These are phyloP conservation scores for Aegilops umbellulata DNA, from an alignment of 176 grass and related monocot genomes.

Conservation along the genomic window DNA sequence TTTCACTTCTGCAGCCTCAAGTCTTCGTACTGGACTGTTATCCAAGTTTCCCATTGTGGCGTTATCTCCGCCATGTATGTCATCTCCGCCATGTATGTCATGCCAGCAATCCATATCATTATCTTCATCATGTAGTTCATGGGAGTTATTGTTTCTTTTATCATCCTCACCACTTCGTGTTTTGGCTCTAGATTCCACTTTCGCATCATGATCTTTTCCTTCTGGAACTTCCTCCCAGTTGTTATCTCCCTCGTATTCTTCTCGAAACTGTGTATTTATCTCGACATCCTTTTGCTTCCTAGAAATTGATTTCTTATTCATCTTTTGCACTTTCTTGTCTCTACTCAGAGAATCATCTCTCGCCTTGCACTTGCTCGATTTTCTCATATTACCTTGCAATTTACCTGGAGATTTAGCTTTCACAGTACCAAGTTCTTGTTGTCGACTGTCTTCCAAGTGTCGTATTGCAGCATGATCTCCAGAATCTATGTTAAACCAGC, in stretches of 20 bases:
- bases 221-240: constrained; percentile 33
- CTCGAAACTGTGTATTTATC: constrained; percentile 33
- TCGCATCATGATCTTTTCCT: constrained; percentile 32
- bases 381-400: constrained; percentile 45
- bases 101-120: constrained; percentile 23
- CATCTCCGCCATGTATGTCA: constrained; percentile 37
- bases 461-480: constrained; percentile 33
- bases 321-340: constrained; percentile 37
- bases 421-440: constrained; percentile 26
- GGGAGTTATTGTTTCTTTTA: constrained; percentile 41
- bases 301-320: constrained; percentile 33
- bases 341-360: constrained; percentile 24
- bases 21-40: constrained; percentile 30
- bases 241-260: constrained; percentile 16
- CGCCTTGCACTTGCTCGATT: constrained; percentile 40
- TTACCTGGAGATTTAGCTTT: constrained; percentile 46
- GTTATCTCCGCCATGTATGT: constrained; percentile 37
- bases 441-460: constrained; percentile 29
- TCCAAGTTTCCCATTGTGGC: constrained; percentile 25
- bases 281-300: constrained; percentile 38
- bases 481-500: constrained; percentile 30
- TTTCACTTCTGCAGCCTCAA: constrained; percentile 46
- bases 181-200: constrained; percentile 49
- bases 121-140: background rate
- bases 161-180: constrained; percentile 25